Conservation (phyloP, 768 basidiomycete genomes). For the Rhizopogon rudus region DNA sequence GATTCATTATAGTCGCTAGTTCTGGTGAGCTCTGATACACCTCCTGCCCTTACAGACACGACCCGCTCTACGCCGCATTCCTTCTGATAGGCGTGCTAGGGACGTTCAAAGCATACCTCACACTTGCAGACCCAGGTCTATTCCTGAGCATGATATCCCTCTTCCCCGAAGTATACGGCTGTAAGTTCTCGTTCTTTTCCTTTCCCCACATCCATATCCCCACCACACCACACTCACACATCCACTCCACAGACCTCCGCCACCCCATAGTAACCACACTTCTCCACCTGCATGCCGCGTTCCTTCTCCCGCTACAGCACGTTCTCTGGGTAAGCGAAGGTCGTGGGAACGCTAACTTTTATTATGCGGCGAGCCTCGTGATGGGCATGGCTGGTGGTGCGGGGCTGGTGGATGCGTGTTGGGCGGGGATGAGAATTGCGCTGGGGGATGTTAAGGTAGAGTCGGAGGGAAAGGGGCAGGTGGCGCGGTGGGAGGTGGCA, state of each 20-base stretch:
- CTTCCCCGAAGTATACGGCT: constrained; percentile 80
- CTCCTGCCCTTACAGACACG: constrained; percentile 48
- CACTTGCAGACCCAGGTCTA: constrained; percentile 82
- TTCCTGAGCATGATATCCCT: constrained; percentile 77
- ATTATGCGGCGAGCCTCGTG: constrained; percentile 93
- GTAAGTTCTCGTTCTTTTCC: constrained; percentile 41
- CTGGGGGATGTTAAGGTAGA: constrained; percentile 50
- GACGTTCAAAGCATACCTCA: constrained; percentile 90
- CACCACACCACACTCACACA: neutral
- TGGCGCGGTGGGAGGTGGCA: constrained; percentile 18
- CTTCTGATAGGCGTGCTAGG: constrained; percentile 72
- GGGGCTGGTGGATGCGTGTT: constrained; percentile 76
- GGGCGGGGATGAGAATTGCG: constrained; percentile 76
- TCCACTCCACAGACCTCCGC: constrained; percentile 58
- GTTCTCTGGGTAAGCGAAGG: constrained; percentile 88
- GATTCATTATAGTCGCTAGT: neutral
- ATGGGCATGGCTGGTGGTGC: constrained; percentile 86
- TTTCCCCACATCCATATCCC: neutral
- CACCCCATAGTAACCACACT: constrained; percentile 81
- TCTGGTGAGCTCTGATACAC: neutral
- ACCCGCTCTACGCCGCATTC: constrained; percentile 77
- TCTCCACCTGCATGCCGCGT: constrained; percentile 76
- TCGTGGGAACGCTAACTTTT: constrained; percentile 97
- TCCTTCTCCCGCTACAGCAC: constrained; percentile 88
- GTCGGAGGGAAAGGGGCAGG: constrained; percentile 22